Evolutionary conservation across 306 rosid species (phyloP), one percentile per base, ranked within the genome.

Genomic region (Luffa aegyptiaca): DNA sequence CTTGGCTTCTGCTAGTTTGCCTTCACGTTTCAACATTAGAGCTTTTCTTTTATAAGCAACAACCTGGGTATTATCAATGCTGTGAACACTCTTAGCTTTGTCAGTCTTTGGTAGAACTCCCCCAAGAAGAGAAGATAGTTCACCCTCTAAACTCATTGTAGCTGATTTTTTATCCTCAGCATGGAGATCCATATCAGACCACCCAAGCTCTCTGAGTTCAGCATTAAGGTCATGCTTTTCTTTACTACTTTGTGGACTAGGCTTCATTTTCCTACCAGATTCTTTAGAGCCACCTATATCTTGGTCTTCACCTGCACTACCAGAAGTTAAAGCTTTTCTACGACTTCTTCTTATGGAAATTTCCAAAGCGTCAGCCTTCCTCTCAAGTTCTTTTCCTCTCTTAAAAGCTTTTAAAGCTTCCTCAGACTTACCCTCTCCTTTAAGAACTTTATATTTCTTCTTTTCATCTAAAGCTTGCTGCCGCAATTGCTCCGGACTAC

Each of bases 311-410:
- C 82, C 85, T 58, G 70, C 55, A 80, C 76, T 87, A 72, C 83
- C 87, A 72, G 93, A 88, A 62, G 85, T 81, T 73, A 85, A 53
- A 75, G 76, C 80, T 83, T 85, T 95, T 87, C 81, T 92, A 73
- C 90, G 91, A 65, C 45, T 82, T 85, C 85, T 95, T 86, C 97
- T 89, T 65, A 91, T 79, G 7, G 85, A 85, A 81, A 86, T 45
- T 87, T 95, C 99, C 96, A 95, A 85, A 49, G 97, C 88, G 26
- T 90, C 96, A 80, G 99, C 99, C 90, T 92, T 94, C 93, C 97
- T 90, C 84, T 92, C 98, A 78, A 95, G 96, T 87, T 95, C 99
- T 87, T 95, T 95, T 74, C 95, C 96, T 87, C 92, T 90, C 92
- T 95, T 93, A 81, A 92, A 95, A 76, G 97, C 91, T 89, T 75